Base-by-base conservation (phyloP, 129 eudicot genomes). In the Tanacetum coccineum region DNA sequence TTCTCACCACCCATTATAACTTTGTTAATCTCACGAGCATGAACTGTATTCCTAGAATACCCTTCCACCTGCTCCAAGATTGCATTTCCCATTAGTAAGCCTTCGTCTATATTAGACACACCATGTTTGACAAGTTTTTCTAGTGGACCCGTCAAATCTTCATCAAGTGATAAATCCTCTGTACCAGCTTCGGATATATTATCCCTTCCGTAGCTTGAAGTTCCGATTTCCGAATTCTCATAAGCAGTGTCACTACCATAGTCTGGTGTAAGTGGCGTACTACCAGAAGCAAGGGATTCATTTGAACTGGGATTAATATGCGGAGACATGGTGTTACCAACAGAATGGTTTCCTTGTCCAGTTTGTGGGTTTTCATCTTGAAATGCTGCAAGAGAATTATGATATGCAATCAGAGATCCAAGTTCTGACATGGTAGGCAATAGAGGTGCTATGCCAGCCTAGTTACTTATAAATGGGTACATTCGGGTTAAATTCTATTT, bases 171-270 rank as follows among this genome's bases (percentile, higher is more conserved):
- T 45, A 89, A 72, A 53, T 89, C 99, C 47, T 89, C 96, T 14
- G 75, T 77, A 57, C 85, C 87, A 59, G 74, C 72, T 82, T 94
- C 99, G 15, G 97, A 94, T 67, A 66, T 79, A 63, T 86, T 83
- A 76, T 94, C 99, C 78, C 86, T 82, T 60, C 86, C 96, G 39
- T 83, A 71, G 75, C 86, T 89, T 78, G 95, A 82, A 28, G 88
- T 78, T 52, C 95, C 97, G 64, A 89, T 76, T 59, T 94, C 99
- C 71, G 97, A 94, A 63, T 87, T 75, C 76, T 94, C 96, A 17
- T 94, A 94, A 40, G 87, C 99, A 61, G 95, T 84, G 80, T 94
- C 99, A 78, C 95, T 94, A 42, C 95, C 96, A 74, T 84, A 82
- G 58, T 89, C 95, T 9, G 99, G 87, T 53, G 89, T 69, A 36